Evolutionary conservation across 768 basidiomycete species (phyloP).

Genomic region (Naganishia friedmannii): DNA sequence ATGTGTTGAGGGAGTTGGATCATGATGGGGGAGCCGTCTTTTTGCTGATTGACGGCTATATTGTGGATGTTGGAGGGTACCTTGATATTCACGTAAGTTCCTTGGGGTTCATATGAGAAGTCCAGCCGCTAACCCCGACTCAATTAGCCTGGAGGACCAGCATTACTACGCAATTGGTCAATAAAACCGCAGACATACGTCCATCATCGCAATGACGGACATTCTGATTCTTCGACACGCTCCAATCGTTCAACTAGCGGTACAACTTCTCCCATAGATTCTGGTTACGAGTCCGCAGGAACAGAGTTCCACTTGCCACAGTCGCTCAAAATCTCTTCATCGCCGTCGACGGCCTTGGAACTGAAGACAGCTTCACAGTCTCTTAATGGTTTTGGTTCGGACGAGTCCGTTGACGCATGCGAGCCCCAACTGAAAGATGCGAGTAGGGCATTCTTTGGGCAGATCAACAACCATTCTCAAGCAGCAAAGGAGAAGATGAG

Average conservation of each 20-base stretch:
- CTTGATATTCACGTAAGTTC: constrained; percentile 65
- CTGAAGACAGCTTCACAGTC: constrained; percentile 12
- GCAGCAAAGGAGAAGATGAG: constrained; percentile 49
- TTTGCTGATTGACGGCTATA: constrained; percentile 62
- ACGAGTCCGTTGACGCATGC: background rate
- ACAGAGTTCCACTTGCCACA: background rate
- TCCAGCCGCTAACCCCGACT: background rate
- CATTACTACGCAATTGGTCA: constrained; percentile 18
- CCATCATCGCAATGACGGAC: background rate
- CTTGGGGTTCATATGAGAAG: background rate
- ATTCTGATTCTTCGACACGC: background rate
- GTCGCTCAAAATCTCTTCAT: background rate
- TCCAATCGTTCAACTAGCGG: background rate
- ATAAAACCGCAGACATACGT: background rate
- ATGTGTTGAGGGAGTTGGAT: constrained; percentile 36
- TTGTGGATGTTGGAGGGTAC: constrained; percentile 64
- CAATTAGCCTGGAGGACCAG: constrained; percentile 20
- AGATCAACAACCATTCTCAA: constrained; percentile 67
- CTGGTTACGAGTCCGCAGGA: constrained; percentile 39
- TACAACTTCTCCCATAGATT: constrained; percentile 32
- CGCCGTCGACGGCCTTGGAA: background rate
- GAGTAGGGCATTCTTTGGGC: constrained; percentile 67
- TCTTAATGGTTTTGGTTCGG: too few relatives aligned
- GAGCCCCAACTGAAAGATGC: constrained; percentile 55
- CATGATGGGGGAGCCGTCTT: constrained; percentile 50